Evolutionary conservation across 2,329 filamentous ascomycete genomes (phyloP).

Genomic region (Penicillium sclerotigenum): DNA sequence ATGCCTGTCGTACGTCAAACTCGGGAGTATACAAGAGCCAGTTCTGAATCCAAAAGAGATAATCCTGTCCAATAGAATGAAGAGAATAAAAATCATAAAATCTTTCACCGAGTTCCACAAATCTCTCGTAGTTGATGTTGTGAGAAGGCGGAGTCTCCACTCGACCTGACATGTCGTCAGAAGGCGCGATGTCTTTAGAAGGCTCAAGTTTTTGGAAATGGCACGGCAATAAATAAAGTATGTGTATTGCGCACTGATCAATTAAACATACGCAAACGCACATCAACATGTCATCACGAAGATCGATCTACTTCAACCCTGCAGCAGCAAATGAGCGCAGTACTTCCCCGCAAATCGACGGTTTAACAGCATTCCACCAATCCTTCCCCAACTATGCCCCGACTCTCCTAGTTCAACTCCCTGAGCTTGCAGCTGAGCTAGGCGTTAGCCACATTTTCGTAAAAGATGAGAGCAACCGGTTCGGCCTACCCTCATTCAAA

Average conservation of each 20-base stretch:
- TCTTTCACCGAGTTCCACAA: not conserved
- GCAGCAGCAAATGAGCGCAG: conserved; percentile 16
- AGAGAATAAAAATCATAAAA: not conserved
- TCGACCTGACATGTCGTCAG: conserved; percentile 13
- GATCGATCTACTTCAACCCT: conserved; percentile 30
- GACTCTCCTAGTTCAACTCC: conserved; percentile 56
- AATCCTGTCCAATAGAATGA: not conserved
- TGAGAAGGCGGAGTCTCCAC: conserved; percentile 7
- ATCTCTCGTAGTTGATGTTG: not conserved
- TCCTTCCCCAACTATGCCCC: conserved; percentile 55
- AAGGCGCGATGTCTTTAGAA: conserved; percentile 18
- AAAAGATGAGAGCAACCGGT: conserved; percentile 68
- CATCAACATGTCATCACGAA: conserved; percentile 18
- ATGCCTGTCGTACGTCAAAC: not conserved
- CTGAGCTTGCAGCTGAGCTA: conserved; percentile 55
- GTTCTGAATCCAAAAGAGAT: not conserved
- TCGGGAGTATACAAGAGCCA: not conserved
- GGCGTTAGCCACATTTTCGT: conserved; percentile 58
- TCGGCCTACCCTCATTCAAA: conserved; percentile 73
- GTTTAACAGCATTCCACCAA: conserved; percentile 51
- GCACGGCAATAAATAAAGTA: not conserved
- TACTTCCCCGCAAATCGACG: conserved; percentile 8
- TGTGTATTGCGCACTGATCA: not conserved
- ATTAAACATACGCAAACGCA: not conserved
- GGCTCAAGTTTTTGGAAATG: not conserved